These are phyloP conservation scores for Chenopodium quinoa DNA, from an alignment of 148 eudicot species.

Conservation along the genomic window DNA sequence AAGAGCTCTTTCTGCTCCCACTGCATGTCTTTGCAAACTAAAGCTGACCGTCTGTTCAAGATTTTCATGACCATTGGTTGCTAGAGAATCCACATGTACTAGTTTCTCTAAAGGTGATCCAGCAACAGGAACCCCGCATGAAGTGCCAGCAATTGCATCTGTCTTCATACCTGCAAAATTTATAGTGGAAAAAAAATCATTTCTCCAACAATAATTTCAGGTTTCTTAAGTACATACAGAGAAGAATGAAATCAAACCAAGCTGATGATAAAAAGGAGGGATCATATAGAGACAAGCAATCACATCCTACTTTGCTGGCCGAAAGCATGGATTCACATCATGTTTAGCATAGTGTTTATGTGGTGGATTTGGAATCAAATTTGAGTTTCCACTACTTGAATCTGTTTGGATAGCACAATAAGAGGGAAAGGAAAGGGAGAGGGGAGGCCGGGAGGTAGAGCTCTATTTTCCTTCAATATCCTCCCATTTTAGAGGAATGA, in stretches of 20 bases:
- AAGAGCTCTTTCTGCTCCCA: slow-evolving; percentile 53
- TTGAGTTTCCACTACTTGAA: too few relatives aligned
- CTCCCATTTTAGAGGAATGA: too few relatives aligned
- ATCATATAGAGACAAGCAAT: slow-evolving; percentile 2
- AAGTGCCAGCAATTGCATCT: slow-evolving; percentile 30
- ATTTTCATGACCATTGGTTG: slow-evolving; percentile 33
- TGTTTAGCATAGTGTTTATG: too few relatives aligned
- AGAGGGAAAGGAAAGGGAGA: too few relatives aligned
- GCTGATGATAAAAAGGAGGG: neutral
- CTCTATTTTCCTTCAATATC: too few relatives aligned
- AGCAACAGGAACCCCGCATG: slow-evolving; percentile 37
- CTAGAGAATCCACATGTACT: slow-evolving; percentile 36
- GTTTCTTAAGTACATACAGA: neutral
- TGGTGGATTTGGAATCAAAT: too few relatives aligned
- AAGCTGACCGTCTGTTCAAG: slow-evolving; percentile 41
- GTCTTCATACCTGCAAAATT: slow-evolving; percentile 34
- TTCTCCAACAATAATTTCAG: slow-evolving; percentile 14
- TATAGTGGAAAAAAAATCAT: neutral
- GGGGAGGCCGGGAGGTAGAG: too few relatives aligned
- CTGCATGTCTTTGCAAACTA: slow-evolving; percentile 44
- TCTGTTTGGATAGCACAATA: too few relatives aligned
- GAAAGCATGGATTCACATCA: neutral
- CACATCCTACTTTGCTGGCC: neutral
- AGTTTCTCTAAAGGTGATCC: slow-evolving; percentile 48
- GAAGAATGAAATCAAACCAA: neutral